Evolutionary conservation across 768 basidiomycete genomes (phyloP).

Genomic region (Mycena leptocephala): DNA sequence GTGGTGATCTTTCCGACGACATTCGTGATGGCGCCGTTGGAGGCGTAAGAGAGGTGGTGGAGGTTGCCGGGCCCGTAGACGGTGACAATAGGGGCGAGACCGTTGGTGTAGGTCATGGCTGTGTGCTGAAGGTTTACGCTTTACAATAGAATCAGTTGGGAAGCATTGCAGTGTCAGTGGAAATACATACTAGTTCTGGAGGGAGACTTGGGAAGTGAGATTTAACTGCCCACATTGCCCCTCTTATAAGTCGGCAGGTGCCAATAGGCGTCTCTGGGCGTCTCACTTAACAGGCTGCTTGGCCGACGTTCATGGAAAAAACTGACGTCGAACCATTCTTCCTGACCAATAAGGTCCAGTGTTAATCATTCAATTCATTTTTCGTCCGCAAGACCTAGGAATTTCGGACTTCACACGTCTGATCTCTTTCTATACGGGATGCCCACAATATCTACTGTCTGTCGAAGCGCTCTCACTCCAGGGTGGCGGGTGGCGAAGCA

Average conservation of each 20-base stretch:
- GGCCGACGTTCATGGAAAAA: not conserved
- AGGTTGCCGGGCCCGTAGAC: conserved; percentile 12
- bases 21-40: not conserved
- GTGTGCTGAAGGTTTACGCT: too few relatives aligned
- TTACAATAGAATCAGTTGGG: not conserved
- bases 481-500: too few relatives aligned
- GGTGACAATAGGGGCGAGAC: conserved; percentile 21
- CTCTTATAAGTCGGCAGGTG: not conserved
- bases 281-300: not conserved
- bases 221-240: not conserved
- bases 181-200: not conserved
- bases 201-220: not conserved
- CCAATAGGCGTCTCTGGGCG: not conserved
- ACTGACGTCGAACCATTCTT: not conserved
- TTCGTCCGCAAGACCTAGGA: too few relatives aligned
- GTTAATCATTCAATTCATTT: too few relatives aligned
- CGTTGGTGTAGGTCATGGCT: conserved; percentile 14
- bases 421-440: too few relatives aligned
- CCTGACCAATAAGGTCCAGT: too few relatives aligned
- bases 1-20: not conserved
- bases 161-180: too few relatives aligned
- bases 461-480: too few relatives aligned
- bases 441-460: too few relatives aligned
- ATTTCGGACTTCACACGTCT: too few relatives aligned
- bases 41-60: conserved; percentile 24